Base-by-base conservation (phyloP, 805 yeast species). In the Lipomyces sp. region DNA sequence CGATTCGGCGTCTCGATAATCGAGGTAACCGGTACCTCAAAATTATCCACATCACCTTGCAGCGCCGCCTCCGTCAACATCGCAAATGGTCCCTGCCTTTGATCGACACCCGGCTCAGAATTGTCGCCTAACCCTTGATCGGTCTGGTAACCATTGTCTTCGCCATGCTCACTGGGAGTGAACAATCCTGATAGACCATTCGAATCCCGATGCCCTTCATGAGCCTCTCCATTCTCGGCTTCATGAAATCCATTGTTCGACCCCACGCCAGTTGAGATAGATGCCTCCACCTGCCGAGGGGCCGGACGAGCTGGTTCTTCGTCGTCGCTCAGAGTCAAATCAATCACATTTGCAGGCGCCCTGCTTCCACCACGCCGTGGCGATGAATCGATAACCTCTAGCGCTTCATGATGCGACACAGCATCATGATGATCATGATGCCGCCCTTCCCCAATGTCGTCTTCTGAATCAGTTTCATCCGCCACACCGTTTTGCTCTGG, bases 291-390 rank as follows among this genome's bases (percentile, higher is more conserved):
- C 3, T 13, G 54, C 34, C 54, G 54, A 4, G 54, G 32, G 34
- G 54, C 32, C 54, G 35, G n/a, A 18, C 15, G 30, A 3, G 59
- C 30, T 33, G 59, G 53, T 42, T 63, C 71, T 24, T 70, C 73
- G 13, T 70, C 73, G 53, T 70, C 73, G 42, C 69, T 64, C 2
- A 66, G 62, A 2, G 72, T 70, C 33, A 70, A 57, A 54, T 70
- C 73, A 35, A 70, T 69, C 2, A 70, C 66, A 35, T 65, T 60
- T 13, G 70, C 59, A 7, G 51, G 48, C 32, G 56, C 18, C 30
- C 67, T 60, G 11, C 37, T 30, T 29, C 48, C 35, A 24, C 42
- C 39, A 13, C 62, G 57, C 15, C 11, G 32, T 33, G 65, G 63
- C 11, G 64, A 42, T 1, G 59, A 53, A n/a, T 64, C 61, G 48